Conservation (phyloP, 1,139 yeast genomes). For the Suhomyces bokatorum region DNA sequence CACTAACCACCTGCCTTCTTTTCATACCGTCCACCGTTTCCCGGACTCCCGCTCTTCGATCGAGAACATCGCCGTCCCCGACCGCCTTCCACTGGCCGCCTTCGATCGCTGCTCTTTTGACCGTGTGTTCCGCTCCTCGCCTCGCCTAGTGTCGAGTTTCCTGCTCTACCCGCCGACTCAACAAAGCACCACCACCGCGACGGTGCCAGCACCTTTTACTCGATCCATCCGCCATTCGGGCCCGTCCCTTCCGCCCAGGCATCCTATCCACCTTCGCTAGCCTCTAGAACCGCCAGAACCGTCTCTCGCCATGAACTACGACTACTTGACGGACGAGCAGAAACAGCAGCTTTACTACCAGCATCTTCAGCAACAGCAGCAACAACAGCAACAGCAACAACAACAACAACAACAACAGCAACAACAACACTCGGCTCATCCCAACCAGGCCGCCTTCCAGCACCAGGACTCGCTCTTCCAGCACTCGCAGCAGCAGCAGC, state of each 20-base stretch:
- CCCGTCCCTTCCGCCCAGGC: too few relatives aligned
- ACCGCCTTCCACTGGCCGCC: too few relatives aligned
- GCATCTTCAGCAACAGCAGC: constrained; percentile 23
- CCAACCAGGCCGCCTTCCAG: constrained; percentile 17
- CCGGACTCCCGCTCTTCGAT: not conserved
- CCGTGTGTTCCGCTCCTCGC: too few relatives aligned
- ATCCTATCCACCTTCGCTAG: not conserved
- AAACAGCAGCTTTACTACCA: constrained; percentile 35
- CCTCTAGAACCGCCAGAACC: not conserved
- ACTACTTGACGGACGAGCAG: constrained; percentile 35
- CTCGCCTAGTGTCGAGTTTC: too few relatives aligned
- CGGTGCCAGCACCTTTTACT: too few relatives aligned
- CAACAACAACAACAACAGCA: constrained; percentile 22
- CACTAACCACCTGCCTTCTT: constrained; percentile 1
- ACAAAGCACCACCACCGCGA: too few relatives aligned
- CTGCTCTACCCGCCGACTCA: too few relatives aligned
- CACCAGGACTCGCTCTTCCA: constrained; percentile 15
- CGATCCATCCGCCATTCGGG: too few relatives aligned
- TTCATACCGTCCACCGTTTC: not conserved
- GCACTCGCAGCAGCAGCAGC: constrained; percentile 6
- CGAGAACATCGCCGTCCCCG: not conserved
- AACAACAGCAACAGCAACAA: too few relatives aligned
- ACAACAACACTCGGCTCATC: constrained; percentile 20
- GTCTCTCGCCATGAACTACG: constrained; percentile 29
- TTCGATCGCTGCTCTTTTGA: too few relatives aligned